Percentiles rank a stretch among this genome's conserved stretches.
Evolutionary conservation across 495 filamentous ascomycete genomes (phyloP).

Genomic region (Neurospora sp.): DNA sequence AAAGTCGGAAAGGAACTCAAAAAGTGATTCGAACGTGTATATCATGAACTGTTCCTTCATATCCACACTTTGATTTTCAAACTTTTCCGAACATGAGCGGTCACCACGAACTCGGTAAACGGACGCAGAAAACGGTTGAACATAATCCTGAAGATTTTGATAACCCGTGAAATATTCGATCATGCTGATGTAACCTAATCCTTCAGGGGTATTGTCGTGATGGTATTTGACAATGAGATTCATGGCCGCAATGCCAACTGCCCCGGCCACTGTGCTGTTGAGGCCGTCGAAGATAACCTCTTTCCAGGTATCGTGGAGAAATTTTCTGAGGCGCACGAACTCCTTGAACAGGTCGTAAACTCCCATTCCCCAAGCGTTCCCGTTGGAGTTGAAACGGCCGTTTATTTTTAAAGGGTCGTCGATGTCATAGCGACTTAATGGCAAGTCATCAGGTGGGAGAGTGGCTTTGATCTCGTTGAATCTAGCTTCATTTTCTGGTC

Average conservation of each 20-base stretch:
- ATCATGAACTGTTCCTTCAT: background rate
- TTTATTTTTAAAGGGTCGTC: background rate
- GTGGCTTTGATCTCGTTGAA: background rate
- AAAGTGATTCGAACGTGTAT: background rate
- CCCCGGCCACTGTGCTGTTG: constrained; percentile 38
- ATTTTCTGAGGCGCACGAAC: constrained; percentile 23
- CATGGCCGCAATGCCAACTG: constrained; percentile 31
- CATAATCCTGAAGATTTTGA: background rate
- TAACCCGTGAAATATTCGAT: background rate
- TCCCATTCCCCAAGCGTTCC: constrained; percentile 13
- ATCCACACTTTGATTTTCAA: background rate
- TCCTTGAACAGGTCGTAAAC: constrained; percentile 23
- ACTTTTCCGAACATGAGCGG: background rate
- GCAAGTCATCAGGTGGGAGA: background rate
- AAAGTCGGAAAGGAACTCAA: background rate
- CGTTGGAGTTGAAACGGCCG: background rate
- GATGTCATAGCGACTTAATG: background rate
- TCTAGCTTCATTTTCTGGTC: background rate
- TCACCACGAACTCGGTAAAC: background rate
- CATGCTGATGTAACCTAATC: background rate
- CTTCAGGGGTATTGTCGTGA: background rate
- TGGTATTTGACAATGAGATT: background rate
- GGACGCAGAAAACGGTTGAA: background rate
- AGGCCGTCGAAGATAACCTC: constrained; percentile 33
- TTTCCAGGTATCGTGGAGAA: constrained; percentile 31